phyloP scores from a whole-genome alignment of 1,284 basidiomycete genomes.

The Tilletia setariae region DNA sequence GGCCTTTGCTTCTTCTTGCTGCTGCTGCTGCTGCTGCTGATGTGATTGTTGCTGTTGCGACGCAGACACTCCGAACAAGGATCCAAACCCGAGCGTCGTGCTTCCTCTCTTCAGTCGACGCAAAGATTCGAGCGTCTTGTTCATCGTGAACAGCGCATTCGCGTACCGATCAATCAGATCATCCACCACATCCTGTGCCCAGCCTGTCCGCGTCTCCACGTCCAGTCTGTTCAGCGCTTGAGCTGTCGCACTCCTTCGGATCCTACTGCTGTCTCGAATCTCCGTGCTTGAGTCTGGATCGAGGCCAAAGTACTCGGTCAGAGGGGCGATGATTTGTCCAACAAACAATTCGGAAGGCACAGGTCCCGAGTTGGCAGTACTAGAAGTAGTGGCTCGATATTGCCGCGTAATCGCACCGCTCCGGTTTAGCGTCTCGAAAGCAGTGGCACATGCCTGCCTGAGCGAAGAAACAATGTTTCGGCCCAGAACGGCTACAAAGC shows the following conservation, averaged over 20 bases:
- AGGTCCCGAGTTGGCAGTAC: neutral
- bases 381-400: neutral
- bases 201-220: constrained; percentile 18
- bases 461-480: constrained; percentile 10
- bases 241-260: neutral
- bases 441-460: neutral
- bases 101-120: constrained; percentile 41
- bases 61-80: neutral
- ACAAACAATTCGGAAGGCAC: neutral
- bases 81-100: constrained; percentile 14
- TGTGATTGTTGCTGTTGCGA: neutral
- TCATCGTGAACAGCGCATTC: constrained; percentile 37
- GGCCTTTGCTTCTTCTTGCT: too few relatives aligned
- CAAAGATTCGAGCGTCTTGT: constrained; percentile 46
- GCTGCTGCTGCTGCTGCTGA: neutral
- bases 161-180: constrained; percentile 30
- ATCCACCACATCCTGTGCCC: constrained; percentile 25
- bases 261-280: neutral
- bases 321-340: neutral
- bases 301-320: constrained; percentile 5
- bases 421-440: constrained; percentile 12
- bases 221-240: constrained; percentile 24
- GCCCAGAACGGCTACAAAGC: constrained; percentile 13
- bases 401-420: constrained; percentile 7
- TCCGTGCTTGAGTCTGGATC: constrained; percentile 12